phyloP scores from a whole-genome alignment of 1,284 basidiomycete species.

The Erythrobasidium hasegawianum region DNA sequence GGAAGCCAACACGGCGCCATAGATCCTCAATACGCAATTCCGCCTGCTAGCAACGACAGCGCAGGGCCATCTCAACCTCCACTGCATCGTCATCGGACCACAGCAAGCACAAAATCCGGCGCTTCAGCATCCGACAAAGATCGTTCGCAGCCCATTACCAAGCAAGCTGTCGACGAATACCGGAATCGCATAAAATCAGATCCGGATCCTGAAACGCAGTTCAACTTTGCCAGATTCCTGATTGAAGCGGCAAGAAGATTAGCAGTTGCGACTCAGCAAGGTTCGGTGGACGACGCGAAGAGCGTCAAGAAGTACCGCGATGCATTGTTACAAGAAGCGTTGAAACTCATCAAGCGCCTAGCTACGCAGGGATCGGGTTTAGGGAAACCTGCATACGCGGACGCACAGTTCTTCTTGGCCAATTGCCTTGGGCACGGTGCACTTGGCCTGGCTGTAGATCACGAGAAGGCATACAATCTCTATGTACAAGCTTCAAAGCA shows the following conservation, averaged over 20 bases:
- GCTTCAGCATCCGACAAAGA: slow-evolving; percentile 11
- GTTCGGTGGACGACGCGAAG: slow-evolving; percentile 43
- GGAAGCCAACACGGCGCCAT: not conserved
- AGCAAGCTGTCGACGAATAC: slow-evolving; percentile 96
- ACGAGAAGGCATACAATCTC: slow-evolving; percentile 96
- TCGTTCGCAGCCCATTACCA: slow-evolving; percentile 58
- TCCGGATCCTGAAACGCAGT: slow-evolving; percentile 98
- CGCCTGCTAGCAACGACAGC: not conserved
- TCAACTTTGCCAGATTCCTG: slow-evolving; percentile 92
- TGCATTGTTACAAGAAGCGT: slow-evolving; percentile 74
- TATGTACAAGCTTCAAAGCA: slow-evolving; percentile 97
- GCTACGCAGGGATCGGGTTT: slow-evolving; percentile 68
- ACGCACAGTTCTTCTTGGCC: slow-evolving; percentile 99
- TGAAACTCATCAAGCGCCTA: slow-evolving; percentile 87
- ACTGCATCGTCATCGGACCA: slow-evolving; percentile 21
- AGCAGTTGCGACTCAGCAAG: slow-evolving; percentile 58
- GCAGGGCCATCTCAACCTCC: not conserved
- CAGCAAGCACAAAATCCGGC: slow-evolving; percentile 18
- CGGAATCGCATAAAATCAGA: slow-evolving; percentile 94
- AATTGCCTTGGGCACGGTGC: slow-evolving; percentile 96
- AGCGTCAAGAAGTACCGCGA: slow-evolving; percentile 75
- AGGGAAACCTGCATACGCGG: slow-evolving; percentile 67
- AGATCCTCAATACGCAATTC: not conserved
- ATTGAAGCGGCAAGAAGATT: slow-evolving; percentile 98
- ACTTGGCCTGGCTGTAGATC: slow-evolving; percentile 89